Conservation (phyloP, 139 green algal species). For the Pleodorina starrii region DNA sequence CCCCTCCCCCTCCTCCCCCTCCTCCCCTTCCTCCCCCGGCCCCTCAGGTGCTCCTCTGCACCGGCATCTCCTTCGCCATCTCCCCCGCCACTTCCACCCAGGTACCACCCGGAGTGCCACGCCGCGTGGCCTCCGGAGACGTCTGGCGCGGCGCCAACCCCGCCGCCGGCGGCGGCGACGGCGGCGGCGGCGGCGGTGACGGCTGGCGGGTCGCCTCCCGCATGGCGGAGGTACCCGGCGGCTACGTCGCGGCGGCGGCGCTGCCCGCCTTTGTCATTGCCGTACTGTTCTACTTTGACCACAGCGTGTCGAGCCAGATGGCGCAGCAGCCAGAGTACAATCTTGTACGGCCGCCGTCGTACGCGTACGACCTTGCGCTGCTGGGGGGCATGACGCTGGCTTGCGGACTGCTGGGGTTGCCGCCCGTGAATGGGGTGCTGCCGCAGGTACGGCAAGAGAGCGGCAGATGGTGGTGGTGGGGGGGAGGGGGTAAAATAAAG, state of each 20-base stretch:
- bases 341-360: slow-evolving; percentile 77
- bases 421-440: slow-evolving; percentile 91
- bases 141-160: slow-evolving; percentile 74
- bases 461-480: no score
- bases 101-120: slow-evolving; percentile 65
- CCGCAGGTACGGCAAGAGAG: no score
- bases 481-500: no score
- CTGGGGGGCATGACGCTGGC: slow-evolving; percentile 77
- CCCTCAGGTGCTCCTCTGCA: slow-evolving; percentile 83
- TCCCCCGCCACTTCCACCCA: neutral
- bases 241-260: slow-evolving; percentile 80
- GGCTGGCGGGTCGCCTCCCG: slow-evolving; percentile 21
- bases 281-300: slow-evolving; percentile 92
- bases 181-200: neutral
- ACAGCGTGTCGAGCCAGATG: slow-evolving; percentile 85
- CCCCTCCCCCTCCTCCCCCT: no score
- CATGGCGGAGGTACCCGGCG: slow-evolving; percentile 69
- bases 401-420: slow-evolving; percentile 86
- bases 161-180: slow-evolving; percentile 50
- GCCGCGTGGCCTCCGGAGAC: slow-evolving; percentile 74
- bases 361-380: slow-evolving; percentile 88
- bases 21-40: no score
- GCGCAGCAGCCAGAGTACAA: slow-evolving; percentile 84
- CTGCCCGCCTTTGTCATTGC: slow-evolving; percentile 88
- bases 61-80: slow-evolving; percentile 76